phyloP scores from a whole-genome alignment of 495 filamentous ascomycete genomes.

The Neurospora sp. region DNA sequence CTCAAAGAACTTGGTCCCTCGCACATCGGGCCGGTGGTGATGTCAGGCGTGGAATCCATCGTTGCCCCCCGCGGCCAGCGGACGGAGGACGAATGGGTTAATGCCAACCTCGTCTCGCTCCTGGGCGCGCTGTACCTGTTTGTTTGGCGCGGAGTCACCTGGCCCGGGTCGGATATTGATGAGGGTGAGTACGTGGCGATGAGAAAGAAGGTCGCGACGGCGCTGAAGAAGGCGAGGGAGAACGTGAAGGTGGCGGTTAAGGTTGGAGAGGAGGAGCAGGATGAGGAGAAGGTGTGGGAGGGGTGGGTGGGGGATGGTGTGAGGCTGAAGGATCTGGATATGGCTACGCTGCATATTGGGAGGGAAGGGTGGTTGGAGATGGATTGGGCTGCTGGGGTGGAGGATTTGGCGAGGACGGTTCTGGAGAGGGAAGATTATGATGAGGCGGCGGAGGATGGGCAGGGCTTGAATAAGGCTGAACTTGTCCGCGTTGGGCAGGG shows the following conservation, averaged over 20 bases:
- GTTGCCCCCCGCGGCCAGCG: conserved; percentile 22
- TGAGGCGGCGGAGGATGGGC: conserved; percentile 9
- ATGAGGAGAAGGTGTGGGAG: conserved; percentile 35
- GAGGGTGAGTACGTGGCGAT: conserved; percentile 28
- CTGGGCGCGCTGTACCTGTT: conserved; percentile 65
- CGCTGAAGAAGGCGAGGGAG: conserved; percentile 26
- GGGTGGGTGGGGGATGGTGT: conserved; percentile 28
- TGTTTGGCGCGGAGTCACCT: conserved; percentile 33
- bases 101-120: conserved; percentile 38
- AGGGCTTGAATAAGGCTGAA: conserved; percentile 14
- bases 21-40: conserved; percentile 30
- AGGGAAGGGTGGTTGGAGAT: conserved; percentile 52
- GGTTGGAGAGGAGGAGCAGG: conserved; percentile 21
- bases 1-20: conserved; percentile 35
- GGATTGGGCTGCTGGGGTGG: conserved; percentile 53
- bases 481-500: conserved; percentile 32
- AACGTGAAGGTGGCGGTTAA: conserved; percentile 21
- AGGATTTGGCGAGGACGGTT: conserved; percentile 25
- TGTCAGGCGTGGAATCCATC: conserved; percentile 35
- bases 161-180: conserved; percentile 26
- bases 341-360: conserved; percentile 47
- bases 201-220: conserved; percentile 29
- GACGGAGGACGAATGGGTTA: conserved; percentile 43
- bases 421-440: conserved; percentile 5
- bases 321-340: conserved; percentile 44